Evolutionary conservation across 768 basidiomycete genomes (phyloP).

Genomic region (Trametopsis cervina): DNA sequence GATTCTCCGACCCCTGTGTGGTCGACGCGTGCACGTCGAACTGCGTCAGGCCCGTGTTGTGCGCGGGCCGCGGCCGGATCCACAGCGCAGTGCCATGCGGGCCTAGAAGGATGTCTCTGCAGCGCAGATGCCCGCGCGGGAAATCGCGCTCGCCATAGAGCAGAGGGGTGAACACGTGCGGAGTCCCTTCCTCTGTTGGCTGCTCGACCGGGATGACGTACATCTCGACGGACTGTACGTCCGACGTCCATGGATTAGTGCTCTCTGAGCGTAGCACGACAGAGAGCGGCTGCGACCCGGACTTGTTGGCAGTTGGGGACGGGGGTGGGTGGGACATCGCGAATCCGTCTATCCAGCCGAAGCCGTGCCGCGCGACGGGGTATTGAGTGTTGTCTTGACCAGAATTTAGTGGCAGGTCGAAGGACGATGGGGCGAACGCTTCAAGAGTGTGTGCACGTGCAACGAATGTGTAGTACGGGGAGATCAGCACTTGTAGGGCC

Average conservation of each 20-base stretch:
- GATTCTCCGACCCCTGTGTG: slow-evolving; percentile 12
- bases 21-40: slow-evolving; percentile 20
- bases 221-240: slow-evolving; percentile 42
- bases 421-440: slow-evolving; percentile 43
- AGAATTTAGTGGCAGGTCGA: too few relatives aligned
- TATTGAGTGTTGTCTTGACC: slow-evolving; percentile 11
- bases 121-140: slow-evolving; percentile 45
- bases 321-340: slow-evolving; percentile 26
- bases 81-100: slow-evolving; percentile 52
- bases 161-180: slow-evolving; percentile 46
- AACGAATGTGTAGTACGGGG: slow-evolving; percentile 42
- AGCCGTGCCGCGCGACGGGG: slow-evolving; percentile 40
- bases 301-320: not conserved
- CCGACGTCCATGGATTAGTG: slow-evolving; percentile 53
- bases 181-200: slow-evolving; percentile 5
- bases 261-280: slow-evolving; percentile 53
- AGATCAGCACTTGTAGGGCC: slow-evolving; percentile 46
- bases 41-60: slow-evolving; percentile 30
- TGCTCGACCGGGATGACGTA: slow-evolving; percentile 30
- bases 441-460: slow-evolving; percentile 53
- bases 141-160: slow-evolving; percentile 31
- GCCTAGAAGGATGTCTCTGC: slow-evolving; percentile 47
- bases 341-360: slow-evolving; percentile 65
- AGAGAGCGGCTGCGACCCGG: slow-evolving; percentile 26
- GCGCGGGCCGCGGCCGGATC: slow-evolving; percentile 48